Percentiles rank a stretch among this genome's conserved stretches.
Conservation (phyloP, 345 rosid species). For the Eucalyptus grandis region DNA sequence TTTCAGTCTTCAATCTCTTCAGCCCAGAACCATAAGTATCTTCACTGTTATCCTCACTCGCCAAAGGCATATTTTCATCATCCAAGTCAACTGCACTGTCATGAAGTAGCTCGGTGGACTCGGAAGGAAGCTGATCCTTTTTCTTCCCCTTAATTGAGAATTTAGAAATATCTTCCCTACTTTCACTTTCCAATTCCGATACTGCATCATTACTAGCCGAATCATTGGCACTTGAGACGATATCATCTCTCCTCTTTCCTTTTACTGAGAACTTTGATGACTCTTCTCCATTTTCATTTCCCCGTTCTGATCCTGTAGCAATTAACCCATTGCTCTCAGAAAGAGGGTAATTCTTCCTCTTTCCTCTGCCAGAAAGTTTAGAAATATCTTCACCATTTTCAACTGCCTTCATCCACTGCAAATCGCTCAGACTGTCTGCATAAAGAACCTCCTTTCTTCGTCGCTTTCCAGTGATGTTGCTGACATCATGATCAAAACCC, state of each 20-base stretch:
- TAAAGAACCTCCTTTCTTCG: constrained; percentile 71
- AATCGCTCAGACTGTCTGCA: constrained; percentile 74
- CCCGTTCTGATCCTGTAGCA: neutral
- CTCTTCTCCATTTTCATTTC: constrained; percentile 1
- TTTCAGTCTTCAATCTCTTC: constrained; percentile 14
- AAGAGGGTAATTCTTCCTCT: constrained; percentile 27
- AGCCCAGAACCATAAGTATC: constrained; percentile 35
- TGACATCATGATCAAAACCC: constrained; percentile 26
- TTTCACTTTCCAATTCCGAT: constrained; percentile 3
- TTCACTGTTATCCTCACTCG: constrained; percentile 65
- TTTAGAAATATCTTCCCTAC: neutral
- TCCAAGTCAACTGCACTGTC: constrained; percentile 3
- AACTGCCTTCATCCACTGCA: constrained; percentile 89
- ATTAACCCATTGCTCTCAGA: constrained; percentile 17
- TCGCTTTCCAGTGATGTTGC: constrained; percentile 56
- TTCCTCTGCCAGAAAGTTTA: constrained; percentile 29
- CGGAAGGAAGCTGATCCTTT: neutral
- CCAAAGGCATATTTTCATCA: constrained; percentile 17
- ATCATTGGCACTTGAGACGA: neutral
- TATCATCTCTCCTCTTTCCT: neutral
- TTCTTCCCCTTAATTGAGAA: neutral
- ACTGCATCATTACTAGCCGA: constrained; percentile 18
- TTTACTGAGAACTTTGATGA: neutral
- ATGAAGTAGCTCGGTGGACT: neutral
- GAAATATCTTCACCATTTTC: constrained; percentile 81